phyloP scores from a whole-genome alignment of 352 stramenopile genomes.

The Pythium graminicola region DNA sequence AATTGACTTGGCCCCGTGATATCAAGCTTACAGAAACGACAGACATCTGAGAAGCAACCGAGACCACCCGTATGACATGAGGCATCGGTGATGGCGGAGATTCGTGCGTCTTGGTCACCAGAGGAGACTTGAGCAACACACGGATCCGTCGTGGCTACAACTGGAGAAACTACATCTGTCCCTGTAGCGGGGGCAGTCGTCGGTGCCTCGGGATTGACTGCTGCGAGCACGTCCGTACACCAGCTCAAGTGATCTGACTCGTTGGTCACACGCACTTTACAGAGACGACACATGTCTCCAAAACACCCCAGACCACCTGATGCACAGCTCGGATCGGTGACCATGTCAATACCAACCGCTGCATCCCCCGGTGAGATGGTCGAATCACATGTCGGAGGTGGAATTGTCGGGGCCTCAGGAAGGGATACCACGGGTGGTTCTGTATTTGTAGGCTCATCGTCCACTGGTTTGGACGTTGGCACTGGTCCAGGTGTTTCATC shows the following conservation, averaged over 20 bases:
- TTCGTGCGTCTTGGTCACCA: conserved; percentile 15
- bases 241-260: conserved; percentile 12
- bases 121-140: conserved; percentile 12
- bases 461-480: background rate
- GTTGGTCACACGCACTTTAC: conserved; percentile 13
- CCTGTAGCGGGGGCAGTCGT: background rate
- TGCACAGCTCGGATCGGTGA: conserved; percentile 20
- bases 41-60: conserved; percentile 17
- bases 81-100: conserved; percentile 11
- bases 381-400: conserved; percentile 9
- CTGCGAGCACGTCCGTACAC: conserved; percentile 12
- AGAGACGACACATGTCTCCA: conserved; percentile 22
- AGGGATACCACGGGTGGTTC: background rate
- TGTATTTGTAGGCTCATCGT: background rate
- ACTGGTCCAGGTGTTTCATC: background rate
- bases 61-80: conserved; percentile 10
- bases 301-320: conserved; percentile 25
- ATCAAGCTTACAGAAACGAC: conserved; percentile 24
- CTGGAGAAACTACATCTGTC: background rate
- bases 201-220: background rate
- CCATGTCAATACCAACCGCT: conserved; percentile 13
- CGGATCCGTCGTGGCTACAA: background rate
- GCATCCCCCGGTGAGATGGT: conserved; percentile 16
- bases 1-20: conserved; percentile 12
- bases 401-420: background rate